Base-by-base conservation (phyloP, 208 protist species). In the Trypanosoma rangeli region DNA sequence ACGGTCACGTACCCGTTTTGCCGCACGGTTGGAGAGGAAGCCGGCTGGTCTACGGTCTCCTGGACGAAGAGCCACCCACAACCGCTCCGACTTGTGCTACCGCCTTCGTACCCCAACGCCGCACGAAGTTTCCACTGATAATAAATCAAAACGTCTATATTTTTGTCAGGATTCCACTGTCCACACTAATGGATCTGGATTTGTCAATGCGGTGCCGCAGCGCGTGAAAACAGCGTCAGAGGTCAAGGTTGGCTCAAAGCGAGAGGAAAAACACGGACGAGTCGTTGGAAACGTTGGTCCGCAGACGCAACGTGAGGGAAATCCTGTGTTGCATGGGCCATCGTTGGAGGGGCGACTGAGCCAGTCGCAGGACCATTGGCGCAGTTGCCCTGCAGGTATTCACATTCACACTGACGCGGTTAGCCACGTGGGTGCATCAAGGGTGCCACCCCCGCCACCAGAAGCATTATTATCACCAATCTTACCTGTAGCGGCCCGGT, bases 91-190 rank as follows among this genome's bases (percentile, higher is more conserved):
- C 13, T 57, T 73, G 44, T 73, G 68, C 26, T 73, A 65, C 50
- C 39, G 49, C 20, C 50, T 73, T 33, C 56, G 59, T 46, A 58
- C 68, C 26, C 68, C 68, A 13, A 52, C 66, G 13, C 28, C 28
- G 15, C 35, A 35, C 10, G 29, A 52, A 33, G 46, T 15, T 0
- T 2, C 57, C 0, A 9, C 8, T 20, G 35, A 35, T 50, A 18
- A 20, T 52, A 53, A 61, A 9, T 50, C 24, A 61, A 69, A 60
- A 29, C 5, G 22, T 8, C 54, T 69, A 12, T 61, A 52, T 37
- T 61, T 61, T 37, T 50, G 33, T 33, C 37, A 10, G 7, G 64
- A 69, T 39, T 28, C 53, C 18, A 52, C 31, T 1, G 3, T 20
- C 10, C 28, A 49, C 20, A 28, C 15, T n/a, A 48, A 20, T 8